Base-by-base conservation (phyloP, 371 early-diverging fungal genomes). In the Mucor plumbeus region DNA sequence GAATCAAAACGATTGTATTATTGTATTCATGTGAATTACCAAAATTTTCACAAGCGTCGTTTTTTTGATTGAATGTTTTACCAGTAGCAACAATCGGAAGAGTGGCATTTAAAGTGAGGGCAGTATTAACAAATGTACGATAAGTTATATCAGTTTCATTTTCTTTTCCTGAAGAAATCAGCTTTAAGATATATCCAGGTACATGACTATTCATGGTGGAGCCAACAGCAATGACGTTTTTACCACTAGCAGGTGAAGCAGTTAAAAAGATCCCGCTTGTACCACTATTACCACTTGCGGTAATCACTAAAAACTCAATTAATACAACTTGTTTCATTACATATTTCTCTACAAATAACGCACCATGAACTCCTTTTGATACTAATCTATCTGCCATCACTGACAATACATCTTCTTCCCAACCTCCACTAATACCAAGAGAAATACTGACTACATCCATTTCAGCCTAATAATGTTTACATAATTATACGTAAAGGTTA, bases 271-370 rank as follows among this genome's bases (percentile, higher is more conserved):
- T 68, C 3, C 95, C 95, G 8, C 74, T 70, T 4, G 64, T 21
- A 9, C 92, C 93, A 21, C 78, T 78, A 76, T 95, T 94, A 15
- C 94, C 94, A 56, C 75, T 80, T 9, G 94, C 86, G 8, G 70
- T 67, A 53, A 76, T 65, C 31, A 80, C 80, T 80, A 26, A 26
- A 26, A 26, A 3, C 3, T 26, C 26, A 26, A 26, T 44, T 40
- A 4, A 21, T 19, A 35, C 9, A 1, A 8, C 8, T 40, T 38
- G 26, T 10, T 44, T 44, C n/a, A 44, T 17, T 21, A 41, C 26
- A 40, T 10, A 11, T 10, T 31, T 34, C 15, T 19, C 31, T 8
- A 50, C 19, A 17, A 39, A 19, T 33, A 53, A 38, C 58, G 10
- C 73, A 80, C 83, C 81, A 59, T 78, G 68, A 4, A 73, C 67